These are phyloP conservation scores for Ophiocordyceps camponoti-saundersi DNA, from an alignment of 2,329 filamentous ascomycete genomes.

Conservation along the genomic window DNA sequence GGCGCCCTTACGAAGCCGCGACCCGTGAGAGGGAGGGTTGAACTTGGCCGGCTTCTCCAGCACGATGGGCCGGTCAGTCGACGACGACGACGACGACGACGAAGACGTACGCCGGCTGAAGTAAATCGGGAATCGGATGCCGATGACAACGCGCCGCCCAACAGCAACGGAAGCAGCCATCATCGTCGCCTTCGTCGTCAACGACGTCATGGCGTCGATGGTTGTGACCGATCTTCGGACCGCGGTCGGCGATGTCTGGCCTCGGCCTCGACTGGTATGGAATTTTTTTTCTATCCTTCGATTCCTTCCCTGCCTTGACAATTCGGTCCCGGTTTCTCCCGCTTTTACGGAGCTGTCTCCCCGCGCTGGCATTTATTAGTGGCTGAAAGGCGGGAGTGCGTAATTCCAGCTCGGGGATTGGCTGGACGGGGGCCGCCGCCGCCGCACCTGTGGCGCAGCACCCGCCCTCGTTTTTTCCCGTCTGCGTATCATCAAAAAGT, in stretches of 20 bases:
- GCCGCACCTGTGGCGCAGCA: background rate
- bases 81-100: constrained; percentile 7
- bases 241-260: background rate
- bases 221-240: background rate
- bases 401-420: background rate
- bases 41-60: constrained; percentile 82
- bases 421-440: background rate
- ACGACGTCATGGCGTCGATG: constrained; percentile 18
- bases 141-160: constrained; percentile 18
- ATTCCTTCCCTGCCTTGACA: background rate
- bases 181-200: constrained; percentile 11
- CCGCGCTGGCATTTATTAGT: background rate
- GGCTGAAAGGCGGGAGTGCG: background rate
- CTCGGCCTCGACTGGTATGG: background rate
- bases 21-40: constrained; percentile 78
- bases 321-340: background rate
- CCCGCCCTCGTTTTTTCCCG: background rate
- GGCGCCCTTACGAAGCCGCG: constrained; percentile 40
- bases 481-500: no score
- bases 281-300: background rate
- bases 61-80: constrained; percentile 40
- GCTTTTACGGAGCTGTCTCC: background rate
- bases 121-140: constrained; percentile 17
- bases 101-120: constrained; percentile 18
- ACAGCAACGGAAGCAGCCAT: constrained; percentile 50